Percentiles rank a stretch among this genome's conserved stretches.
Evolutionary conservation across 768 basidiomycete genomes (phyloP).

Genomic region (Tricholoma hemisulphureum): DNA sequence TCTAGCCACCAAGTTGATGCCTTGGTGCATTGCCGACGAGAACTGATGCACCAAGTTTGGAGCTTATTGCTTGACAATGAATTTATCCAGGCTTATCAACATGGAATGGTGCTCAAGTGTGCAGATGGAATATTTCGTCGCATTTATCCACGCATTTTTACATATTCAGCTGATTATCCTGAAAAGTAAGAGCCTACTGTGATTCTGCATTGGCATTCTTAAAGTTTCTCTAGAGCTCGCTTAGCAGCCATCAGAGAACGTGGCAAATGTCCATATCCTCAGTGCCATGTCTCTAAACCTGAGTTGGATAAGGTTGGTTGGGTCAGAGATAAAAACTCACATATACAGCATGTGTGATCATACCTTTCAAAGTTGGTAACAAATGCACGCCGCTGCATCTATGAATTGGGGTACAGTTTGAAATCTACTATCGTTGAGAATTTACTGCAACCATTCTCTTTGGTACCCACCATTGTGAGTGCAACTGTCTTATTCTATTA

Average conservation of each 20-base stretch:
- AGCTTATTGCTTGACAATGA: not conserved
- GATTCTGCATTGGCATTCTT: not conserved
- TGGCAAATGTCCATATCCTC: not conserved
- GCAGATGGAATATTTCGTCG: too few relatives aligned
- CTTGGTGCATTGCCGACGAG: not conserved
- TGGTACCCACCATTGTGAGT: conserved; percentile 2
- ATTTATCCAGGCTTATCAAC: not conserved
- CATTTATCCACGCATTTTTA: not conserved
- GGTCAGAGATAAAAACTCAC: not conserved
- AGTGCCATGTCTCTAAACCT: not conserved
- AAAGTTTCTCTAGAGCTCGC: not conserved
- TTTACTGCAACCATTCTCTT: not conserved
- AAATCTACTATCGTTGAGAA: not conserved
- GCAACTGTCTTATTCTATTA: not conserved
- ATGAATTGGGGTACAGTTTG: not conserved
- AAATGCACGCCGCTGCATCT: not conserved
- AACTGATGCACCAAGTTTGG: not conserved
- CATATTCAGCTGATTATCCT: conserved; percentile 8
- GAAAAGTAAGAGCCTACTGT: conserved; percentile 21
- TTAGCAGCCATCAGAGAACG: not conserved
- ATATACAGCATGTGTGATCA: not conserved
- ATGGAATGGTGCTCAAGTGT: not conserved
- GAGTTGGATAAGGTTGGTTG: not conserved
- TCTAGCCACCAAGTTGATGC: not conserved
- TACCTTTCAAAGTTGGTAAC: not conserved